Evolutionary conservation across 2,329 filamentous ascomycete genomes (phyloP), one percentile per base, ranked within the genome.

Genomic region (Dactylellina leptospora): DNA sequence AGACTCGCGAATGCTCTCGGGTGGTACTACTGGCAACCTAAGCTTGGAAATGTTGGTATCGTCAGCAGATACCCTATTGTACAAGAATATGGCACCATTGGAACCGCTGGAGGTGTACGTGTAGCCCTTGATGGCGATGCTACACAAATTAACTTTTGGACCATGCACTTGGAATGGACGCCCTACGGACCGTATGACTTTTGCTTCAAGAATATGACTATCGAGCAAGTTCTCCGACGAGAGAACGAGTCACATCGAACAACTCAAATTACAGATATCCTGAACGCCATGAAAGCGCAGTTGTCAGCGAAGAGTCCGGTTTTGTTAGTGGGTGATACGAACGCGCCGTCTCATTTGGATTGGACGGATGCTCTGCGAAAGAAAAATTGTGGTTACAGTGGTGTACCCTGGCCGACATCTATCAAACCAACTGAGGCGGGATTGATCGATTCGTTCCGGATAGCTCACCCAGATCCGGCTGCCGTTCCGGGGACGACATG

Each of bases 161-260:
- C 78, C 23, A 77, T 77, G 40, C 81, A 82, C 54, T 66, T 82
- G 4, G 80, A 78, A 1, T 79, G 78, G 42, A 75, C 76, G 20
- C 81, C 81, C 0, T 82, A 82, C 45, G 81, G 81, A 0, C 81
- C 81, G 0, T 82, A 82, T 68, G 81, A 81, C 50, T 80, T 81
- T 63, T 82, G 81, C 77, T 82, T 79, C 45, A 76, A 79, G 40
- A 75, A 78, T 13, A 78, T 79, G 76, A 74, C 75, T 1, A 71
- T 77, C 1, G 78, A 80, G 0, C 56, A 77, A 48, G 79, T 82
- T 2, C 71, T 81, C 1, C 54, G 77, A 61, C 75, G 78, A 5
- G 81, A 82, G 68, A 75, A 64, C 3, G 33, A 78, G 42, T 82
- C 81, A 0, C 78, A 79, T 0, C 81, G 81, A 6, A 80, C 79